Evolutionary conservation across 768 basidiomycete species (phyloP).

Genomic region (Mycena polygramma): DNA sequence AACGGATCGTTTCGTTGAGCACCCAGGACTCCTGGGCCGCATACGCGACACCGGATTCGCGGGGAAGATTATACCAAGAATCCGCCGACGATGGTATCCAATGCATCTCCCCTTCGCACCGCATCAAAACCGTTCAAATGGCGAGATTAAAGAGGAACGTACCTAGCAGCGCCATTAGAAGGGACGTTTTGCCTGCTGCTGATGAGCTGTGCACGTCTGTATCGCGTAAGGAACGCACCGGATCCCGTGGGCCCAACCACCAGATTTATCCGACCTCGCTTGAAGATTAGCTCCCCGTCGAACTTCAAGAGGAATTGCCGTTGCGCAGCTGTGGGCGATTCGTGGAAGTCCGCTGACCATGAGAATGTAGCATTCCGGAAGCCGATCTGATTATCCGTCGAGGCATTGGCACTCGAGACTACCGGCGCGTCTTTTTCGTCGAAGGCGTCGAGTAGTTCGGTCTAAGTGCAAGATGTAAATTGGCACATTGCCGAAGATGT

Average conservation of each 20-base stretch:
- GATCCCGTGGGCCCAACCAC: slow-evolving; percentile 66
- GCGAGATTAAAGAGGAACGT: neutral
- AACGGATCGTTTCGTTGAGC: slow-evolving; percentile 81
- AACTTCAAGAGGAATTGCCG: slow-evolving; percentile 61
- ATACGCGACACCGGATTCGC: slow-evolving; percentile 78
- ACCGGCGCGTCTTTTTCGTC: slow-evolving; percentile 27
- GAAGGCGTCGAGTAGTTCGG: slow-evolving; percentile 62
- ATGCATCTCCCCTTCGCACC: slow-evolving; percentile 69
- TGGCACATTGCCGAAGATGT: neutral
- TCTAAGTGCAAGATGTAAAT: slow-evolving; percentile 46
- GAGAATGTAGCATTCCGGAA: slow-evolving; percentile 67
- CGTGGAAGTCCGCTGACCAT: slow-evolving; percentile 57
- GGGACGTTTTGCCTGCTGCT: slow-evolving; percentile 64
- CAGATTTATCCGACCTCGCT: slow-evolving; percentile 64
- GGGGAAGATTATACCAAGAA: slow-evolving; percentile 79
- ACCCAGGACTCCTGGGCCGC: slow-evolving; percentile 91
- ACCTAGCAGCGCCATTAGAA: slow-evolving; percentile 74
- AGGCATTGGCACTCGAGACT: neutral
- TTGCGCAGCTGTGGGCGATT: slow-evolving; percentile 52
- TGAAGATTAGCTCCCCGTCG: slow-evolving; percentile 66
- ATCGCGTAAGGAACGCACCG: neutral
- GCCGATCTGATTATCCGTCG: slow-evolving; percentile 54
- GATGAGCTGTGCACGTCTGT: neutral
- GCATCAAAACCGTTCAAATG: neutral
- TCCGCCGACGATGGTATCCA: slow-evolving; percentile 64